Percentiles rank a stretch among this genome's conserved stretches.
phyloP scores from a whole-genome alignment of 345 rosid species.

The Fremontodendron californicum region DNA sequence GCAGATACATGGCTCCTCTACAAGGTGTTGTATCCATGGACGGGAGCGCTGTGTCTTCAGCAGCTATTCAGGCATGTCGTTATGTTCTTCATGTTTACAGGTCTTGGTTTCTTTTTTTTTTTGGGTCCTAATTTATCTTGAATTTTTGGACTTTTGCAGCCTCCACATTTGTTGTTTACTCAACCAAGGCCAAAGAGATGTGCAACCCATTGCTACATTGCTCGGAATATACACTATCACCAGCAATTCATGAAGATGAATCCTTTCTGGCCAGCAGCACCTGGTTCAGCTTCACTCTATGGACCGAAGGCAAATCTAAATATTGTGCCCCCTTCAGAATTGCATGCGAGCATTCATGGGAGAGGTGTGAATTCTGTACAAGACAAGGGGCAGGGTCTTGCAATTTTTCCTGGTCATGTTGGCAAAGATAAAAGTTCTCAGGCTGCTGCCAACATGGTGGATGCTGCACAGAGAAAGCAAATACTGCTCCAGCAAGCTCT shows the following conservation, averaged over 20 bases:
- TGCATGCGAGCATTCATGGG: slow-evolving; percentile 49
- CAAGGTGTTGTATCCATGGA: slow-evolving; percentile 92
- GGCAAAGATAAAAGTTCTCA: slow-evolving; percentile 57
- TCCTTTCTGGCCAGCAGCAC: slow-evolving; percentile 87
- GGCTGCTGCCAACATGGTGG: slow-evolving; percentile 46
- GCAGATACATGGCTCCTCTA: slow-evolving; percentile 85
- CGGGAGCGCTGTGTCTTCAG: slow-evolving; percentile 57
- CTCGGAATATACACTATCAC: slow-evolving; percentile 63
- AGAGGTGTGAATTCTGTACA: slow-evolving; percentile 45
- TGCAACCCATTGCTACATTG: slow-evolving; percentile 92
- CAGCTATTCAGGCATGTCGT: slow-evolving; percentile 70
- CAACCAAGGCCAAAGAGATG: slow-evolving; percentile 89
- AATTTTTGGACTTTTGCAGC: slow-evolving; percentile 40
- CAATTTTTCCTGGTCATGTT: slow-evolving; percentile 39
- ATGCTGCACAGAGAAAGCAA: slow-evolving; percentile 73
- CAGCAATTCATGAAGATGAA: slow-evolving; percentile 81
- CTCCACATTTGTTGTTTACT: slow-evolving; percentile 63
- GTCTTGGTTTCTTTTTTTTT: background rate
- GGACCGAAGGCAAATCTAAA: slow-evolving; percentile 81
- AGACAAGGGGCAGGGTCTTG: slow-evolving; percentile 57
- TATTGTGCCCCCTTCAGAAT: slow-evolving; percentile 68
- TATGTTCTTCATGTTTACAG: background rate
- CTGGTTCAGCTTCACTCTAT: slow-evolving; percentile 67
- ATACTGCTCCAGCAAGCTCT: slow-evolving; percentile 78
- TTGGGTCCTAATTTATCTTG: background rate